Percentiles rank a stretch among this genome's conserved stretches.
phyloP scores from a whole-genome alignment of 1,284 basidiomycete genomes.

The Austropuccinia psidii region DNA sequence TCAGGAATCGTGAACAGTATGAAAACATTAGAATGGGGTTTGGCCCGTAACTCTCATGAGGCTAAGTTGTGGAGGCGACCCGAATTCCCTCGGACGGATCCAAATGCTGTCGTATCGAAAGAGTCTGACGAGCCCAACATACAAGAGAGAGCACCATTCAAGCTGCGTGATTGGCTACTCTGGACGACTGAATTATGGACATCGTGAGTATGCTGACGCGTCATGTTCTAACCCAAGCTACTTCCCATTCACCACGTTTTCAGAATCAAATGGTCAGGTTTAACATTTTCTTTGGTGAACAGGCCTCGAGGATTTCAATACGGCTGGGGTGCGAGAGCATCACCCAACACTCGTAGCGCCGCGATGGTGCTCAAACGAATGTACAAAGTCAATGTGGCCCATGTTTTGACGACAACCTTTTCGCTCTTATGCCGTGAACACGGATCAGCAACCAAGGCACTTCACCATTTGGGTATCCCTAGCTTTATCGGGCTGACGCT shows the following conservation, averaged over 20 bases:
- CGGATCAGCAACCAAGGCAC: background rate
- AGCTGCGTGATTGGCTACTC: background rate
- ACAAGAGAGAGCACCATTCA: background rate
- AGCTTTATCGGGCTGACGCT: background rate
- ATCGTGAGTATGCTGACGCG: conserved; percentile 1
- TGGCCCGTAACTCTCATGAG: background rate
- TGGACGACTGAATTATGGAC: conserved; percentile 11
- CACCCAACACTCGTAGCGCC: background rate
- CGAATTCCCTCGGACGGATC: background rate
- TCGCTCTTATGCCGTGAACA: conserved; percentile 2
- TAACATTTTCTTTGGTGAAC: background rate
- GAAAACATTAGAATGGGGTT: conserved; percentile 16
- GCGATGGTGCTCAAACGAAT: background rate
- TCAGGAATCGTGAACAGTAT: background rate
- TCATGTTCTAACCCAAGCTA: background rate
- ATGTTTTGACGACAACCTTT: background rate
- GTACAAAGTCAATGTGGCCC: background rate
- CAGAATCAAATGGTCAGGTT: background rate
- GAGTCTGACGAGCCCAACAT: too few relatives aligned
- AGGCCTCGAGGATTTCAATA: conserved; percentile 22
- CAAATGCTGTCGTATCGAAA: too few relatives aligned
- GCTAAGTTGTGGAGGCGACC: background rate
- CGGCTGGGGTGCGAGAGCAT: background rate
- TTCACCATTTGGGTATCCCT: background rate
- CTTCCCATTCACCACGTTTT: background rate